Conservation (phyloP, 768 basidiomycete species). For the Lentinus tigrinus region DNA sequence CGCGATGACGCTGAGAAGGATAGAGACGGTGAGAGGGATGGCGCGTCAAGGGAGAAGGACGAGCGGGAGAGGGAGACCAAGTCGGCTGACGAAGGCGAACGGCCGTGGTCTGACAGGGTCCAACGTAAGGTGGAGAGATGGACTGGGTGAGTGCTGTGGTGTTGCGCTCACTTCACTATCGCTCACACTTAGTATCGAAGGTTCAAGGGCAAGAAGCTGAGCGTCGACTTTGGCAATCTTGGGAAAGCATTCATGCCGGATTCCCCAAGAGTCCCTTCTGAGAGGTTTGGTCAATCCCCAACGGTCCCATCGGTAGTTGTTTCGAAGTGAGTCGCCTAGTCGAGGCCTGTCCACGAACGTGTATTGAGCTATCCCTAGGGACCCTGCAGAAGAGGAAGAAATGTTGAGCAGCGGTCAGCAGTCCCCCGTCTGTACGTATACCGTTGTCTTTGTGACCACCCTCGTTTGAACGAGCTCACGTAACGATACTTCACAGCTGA, state of each 20-base stretch:
- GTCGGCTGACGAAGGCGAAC: conserved; percentile 31
- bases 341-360: not conserved
- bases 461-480: not conserved
- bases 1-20: conserved; percentile 37
- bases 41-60: conserved; percentile 34
- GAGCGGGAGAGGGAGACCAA: conserved; percentile 28
- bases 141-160: conserved; percentile 39
- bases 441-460: not conserved
- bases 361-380: conserved; percentile 1
- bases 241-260: conserved; percentile 23
- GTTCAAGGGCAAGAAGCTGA: conserved; percentile 30
- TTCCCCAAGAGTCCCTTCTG: conserved; percentile 19
- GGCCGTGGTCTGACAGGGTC: conserved; percentile 42
- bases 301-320: conserved; percentile 40
- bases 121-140: conserved; percentile 50
- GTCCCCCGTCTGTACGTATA: conserved; percentile 61
- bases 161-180: too few species aligned
- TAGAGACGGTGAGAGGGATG: conserved; percentile 31
- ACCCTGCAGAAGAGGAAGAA: conserved; percentile 55
- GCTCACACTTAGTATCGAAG: not conserved
- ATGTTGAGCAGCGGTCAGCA: conserved; percentile 77
- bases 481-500: conserved; percentile 12
- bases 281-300: conserved; percentile 21
- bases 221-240: conserved; percentile 28
- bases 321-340: conserved; percentile 33